Percentiles rank a stretch among this genome's conserved stretches.
Conservation (phyloP, 2,329 filamentous ascomycete genomes). For the Ceratocystis destructans region DNA sequence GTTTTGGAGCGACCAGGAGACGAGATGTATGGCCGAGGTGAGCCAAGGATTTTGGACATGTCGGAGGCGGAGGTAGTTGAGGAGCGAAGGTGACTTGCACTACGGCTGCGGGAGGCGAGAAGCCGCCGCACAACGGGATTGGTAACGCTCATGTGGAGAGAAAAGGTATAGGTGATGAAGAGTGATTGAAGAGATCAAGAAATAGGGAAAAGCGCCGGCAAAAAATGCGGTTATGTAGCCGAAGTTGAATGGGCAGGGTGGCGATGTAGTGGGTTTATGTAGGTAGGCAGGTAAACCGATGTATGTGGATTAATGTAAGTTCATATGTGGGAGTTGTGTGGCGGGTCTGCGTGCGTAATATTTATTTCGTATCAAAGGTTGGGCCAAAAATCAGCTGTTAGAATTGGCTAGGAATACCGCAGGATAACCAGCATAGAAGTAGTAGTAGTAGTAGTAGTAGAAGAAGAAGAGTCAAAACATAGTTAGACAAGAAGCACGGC, state of each 20-base stretch:
- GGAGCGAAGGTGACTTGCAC: conserved; percentile 4
- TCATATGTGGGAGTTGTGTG: no score
- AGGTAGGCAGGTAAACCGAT: no score
- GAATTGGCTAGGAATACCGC: no score
- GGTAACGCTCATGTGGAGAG: conserved; percentile 10
- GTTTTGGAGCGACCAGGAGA: conserved; percentile 29
- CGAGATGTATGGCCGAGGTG: conserved; percentile 10
- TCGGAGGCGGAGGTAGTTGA: conserved; percentile 10
- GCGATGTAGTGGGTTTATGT: no score
- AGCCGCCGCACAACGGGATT: conserved; percentile 18
- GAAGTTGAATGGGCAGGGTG: no score
- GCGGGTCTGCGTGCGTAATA: no score
- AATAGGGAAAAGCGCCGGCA: not conserved
- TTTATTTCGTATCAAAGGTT: no score
- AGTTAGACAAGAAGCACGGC: not conserved
- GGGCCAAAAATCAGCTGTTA: no score
- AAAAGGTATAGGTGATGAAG: conserved; percentile 7
- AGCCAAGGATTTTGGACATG: conserved; percentile 13
- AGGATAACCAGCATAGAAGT: not conserved
- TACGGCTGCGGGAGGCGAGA: conserved; percentile 13
- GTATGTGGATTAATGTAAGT: no score
- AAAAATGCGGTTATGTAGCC: not conserved
- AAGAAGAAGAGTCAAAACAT: not conserved
- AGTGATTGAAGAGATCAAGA: not conserved
- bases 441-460: not conserved